A percentile compares a stretch with the other conserved stretches of the same genome.
Evolutionary conservation across 306 rosid genomes (phyloP).

Genomic region (Citrullus mucosospermus): DNA sequence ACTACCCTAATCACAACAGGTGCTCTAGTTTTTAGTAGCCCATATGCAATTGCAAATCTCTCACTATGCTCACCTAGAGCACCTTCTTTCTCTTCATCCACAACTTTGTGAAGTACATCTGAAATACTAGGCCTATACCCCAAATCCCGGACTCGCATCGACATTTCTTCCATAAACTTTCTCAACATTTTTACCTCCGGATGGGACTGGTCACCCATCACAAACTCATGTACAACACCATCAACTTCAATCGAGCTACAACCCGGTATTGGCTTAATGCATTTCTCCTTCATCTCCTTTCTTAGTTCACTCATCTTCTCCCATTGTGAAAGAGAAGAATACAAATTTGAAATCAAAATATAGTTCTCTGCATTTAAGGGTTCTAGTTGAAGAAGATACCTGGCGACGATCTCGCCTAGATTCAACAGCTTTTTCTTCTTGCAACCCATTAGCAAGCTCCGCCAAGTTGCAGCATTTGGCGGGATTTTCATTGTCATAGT

Average conservation of each 20-base stretch:
- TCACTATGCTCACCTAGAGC: slow-evolving; percentile 12
- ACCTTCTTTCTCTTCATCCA: slow-evolving; percentile 12
- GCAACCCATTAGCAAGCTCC: slow-evolving; percentile 10
- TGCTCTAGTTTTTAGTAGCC: background rate
- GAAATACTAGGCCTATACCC: slow-evolving; percentile 8
- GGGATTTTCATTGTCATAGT: slow-evolving; percentile 1
- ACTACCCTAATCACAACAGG: background rate
- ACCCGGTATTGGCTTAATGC: slow-evolving; percentile 9
- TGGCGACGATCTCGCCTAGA: slow-evolving; percentile 7
- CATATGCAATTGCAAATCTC: slow-evolving; percentile 12
- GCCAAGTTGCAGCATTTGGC: slow-evolving; percentile 14
- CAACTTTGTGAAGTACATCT: slow-evolving; percentile 10
- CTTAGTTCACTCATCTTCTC: slow-evolving; percentile 19
- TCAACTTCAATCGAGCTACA: slow-evolving; percentile 17
- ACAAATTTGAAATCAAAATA: slow-evolving; percentile 16
- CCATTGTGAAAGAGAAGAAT: slow-evolving; percentile 17
- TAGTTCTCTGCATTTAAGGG: slow-evolving; percentile 18
- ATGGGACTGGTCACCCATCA: slow-evolving; percentile 17
- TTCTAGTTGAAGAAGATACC: slow-evolving; percentile 14
- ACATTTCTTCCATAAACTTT: slow-evolving; percentile 3
- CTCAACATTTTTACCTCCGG: slow-evolving; percentile 5
- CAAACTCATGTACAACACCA: slow-evolving; percentile 14
- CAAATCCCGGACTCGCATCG: background rate
- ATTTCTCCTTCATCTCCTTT: slow-evolving; percentile 15
- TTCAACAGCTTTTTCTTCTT: slow-evolving; percentile 12